A percentile compares a stretch with the other conserved stretches of the same genome.
Evolutionary conservation across 2,329 filamentous ascomycete genomes (phyloP).

Genomic region (Curvularia hawaiiensis): DNA sequence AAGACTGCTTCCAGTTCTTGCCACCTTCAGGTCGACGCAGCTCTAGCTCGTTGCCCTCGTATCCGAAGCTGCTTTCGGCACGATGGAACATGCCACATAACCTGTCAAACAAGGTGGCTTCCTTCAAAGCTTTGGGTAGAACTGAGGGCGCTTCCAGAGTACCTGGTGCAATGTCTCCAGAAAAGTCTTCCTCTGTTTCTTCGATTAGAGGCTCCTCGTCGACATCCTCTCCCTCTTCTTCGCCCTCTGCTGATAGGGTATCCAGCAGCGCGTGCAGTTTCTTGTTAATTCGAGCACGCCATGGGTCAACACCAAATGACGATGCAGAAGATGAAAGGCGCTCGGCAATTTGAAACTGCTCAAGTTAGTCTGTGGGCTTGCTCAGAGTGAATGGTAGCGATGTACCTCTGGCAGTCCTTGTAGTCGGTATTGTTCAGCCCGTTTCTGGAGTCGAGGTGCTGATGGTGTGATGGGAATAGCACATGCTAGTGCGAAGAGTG

Average conservation of each 20-base stretch:
- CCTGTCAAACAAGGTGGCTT: slow-evolving; percentile 23
- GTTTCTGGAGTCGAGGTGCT: slow-evolving; percentile 39
- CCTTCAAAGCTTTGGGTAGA: slow-evolving; percentile 32
- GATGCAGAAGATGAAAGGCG: slow-evolving; percentile 30
- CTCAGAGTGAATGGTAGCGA: background rate
- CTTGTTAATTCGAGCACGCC: slow-evolving; percentile 25
- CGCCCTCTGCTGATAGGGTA: slow-evolving; percentile 21
- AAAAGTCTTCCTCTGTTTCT: slow-evolving; percentile 33
- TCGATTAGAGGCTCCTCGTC: slow-evolving; percentile 5
- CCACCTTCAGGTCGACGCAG: slow-evolving; percentile 39
- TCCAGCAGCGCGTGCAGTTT: slow-evolving; percentile 31
- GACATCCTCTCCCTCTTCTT: slow-evolving; percentile 24
- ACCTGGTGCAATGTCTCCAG: slow-evolving; percentile 45
- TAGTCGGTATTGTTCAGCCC: slow-evolving; percentile 41
- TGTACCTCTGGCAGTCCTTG: slow-evolving; percentile 44
- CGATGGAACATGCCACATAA: slow-evolving; percentile 34
- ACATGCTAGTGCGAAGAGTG: slow-evolving; percentile 29
- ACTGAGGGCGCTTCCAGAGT: slow-evolving; percentile 42
- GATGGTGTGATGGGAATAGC: slow-evolving; percentile 45
- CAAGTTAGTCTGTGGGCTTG: slow-evolving; percentile 15
- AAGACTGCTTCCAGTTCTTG: slow-evolving; percentile 37
- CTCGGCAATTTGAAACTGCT: slow-evolving; percentile 42
- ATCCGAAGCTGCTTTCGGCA: slow-evolving; percentile 32
- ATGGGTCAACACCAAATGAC: slow-evolving; percentile 23
- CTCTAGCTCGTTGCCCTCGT: slow-evolving; percentile 44